Conservation (phyloP, 371 early-diverging fungal species). For the Mortierella sp. region DNA sequence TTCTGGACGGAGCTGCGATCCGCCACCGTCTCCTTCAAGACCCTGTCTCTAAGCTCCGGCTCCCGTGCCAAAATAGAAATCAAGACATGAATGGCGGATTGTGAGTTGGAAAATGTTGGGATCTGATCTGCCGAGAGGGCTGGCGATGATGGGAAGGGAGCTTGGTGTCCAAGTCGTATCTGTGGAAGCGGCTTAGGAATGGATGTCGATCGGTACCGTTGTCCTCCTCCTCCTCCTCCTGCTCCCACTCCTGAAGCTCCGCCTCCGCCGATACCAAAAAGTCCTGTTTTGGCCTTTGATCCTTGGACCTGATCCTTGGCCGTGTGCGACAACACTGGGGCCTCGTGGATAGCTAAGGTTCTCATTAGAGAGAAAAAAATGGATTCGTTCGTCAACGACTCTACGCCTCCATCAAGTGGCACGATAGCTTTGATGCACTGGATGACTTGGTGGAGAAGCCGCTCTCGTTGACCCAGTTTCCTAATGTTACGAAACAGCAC, state of each 20-base stretch:
- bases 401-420: slow-evolving; percentile 39
- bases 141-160: slow-evolving; percentile 18
- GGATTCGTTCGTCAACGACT: slow-evolving; percentile 30
- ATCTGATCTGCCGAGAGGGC: slow-evolving; percentile 33
- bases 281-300: slow-evolving; percentile 20
- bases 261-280: not conserved
- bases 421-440: slow-evolving; percentile 55
- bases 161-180: slow-evolving; percentile 11
- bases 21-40: slow-evolving; percentile 36
- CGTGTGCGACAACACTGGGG: slow-evolving; percentile 18
- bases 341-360: slow-evolving; percentile 35
- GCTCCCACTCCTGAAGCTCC: not conserved
- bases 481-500: not conserved
- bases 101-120: slow-evolving; percentile 40
- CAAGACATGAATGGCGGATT: slow-evolving; percentile 33
- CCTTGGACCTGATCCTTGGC: not conserved
- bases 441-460: slow-evolving; percentile 41
- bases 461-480: slow-evolving; percentile 46
- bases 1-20: slow-evolving; percentile 8
- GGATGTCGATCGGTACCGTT: slow-evolving; percentile 38
- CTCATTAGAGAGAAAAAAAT: slow-evolving; percentile 40
- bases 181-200: slow-evolving; percentile 37
- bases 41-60: slow-evolving; percentile 40
- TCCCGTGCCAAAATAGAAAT: slow-evolving; percentile 26
- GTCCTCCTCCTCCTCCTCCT: not conserved